Conservation (phyloP, 306 rosid species). For the Gleditsia sinensis region DNA sequence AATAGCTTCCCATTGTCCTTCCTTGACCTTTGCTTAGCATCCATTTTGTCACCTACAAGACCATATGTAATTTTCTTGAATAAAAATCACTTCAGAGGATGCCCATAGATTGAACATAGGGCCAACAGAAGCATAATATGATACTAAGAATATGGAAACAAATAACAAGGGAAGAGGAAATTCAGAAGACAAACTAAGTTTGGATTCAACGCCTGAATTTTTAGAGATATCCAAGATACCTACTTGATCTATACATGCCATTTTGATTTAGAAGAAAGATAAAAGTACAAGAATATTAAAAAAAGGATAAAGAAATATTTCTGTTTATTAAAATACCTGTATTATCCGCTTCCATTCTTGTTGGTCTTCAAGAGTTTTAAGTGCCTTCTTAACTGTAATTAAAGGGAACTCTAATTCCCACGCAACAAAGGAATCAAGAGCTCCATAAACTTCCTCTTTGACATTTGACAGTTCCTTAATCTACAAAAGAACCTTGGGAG, state of each 20-base stretch:
- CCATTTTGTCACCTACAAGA: constrained; percentile 82
- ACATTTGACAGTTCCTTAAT: constrained; percentile 80
- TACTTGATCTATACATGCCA: neutral
- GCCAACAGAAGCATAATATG: neutral
- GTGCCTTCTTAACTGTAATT: constrained; percentile 81
- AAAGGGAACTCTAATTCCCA: constrained; percentile 97
- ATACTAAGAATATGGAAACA: neutral
- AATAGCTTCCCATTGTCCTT: constrained; percentile 96
- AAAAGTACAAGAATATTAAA: neutral
- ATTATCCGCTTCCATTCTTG: constrained; percentile 90
- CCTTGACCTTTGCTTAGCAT: constrained; percentile 99
- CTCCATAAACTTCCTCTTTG: constrained; percentile 98
- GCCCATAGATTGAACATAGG: neutral
- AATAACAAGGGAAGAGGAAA: neutral
- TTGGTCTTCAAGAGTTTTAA: constrained; percentile 74
- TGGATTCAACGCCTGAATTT: neutral
- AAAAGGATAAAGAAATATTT: neutral
- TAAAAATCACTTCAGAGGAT: constrained; percentile 14
- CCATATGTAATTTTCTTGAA: constrained; percentile 26
- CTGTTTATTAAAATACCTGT: constrained; percentile 54
- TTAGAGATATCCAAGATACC: constrained; percentile 1
- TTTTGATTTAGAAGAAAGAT: constrained; percentile 1
- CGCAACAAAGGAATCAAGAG: constrained; percentile 95
- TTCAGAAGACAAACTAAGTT: neutral
- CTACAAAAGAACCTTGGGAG: constrained; percentile 41